Percentiles rank a stretch among this genome's conserved stretches.
Conservation (phyloP, 768 basidiomycete genomes). For the Macrolepiota dolichaula region DNA sequence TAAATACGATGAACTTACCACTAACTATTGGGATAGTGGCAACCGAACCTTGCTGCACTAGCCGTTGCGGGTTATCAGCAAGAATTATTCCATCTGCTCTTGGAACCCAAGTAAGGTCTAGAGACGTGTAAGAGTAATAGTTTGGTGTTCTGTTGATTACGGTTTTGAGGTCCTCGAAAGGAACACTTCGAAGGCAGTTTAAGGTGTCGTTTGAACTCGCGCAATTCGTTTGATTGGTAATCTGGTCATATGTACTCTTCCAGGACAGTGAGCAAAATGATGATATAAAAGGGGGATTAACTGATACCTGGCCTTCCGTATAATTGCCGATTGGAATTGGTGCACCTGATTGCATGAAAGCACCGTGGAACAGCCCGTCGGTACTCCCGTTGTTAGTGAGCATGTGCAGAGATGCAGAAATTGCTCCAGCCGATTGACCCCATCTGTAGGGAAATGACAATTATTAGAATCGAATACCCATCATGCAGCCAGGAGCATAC, state of each 20-base stretch:
- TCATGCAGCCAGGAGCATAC: constrained; percentile 18
- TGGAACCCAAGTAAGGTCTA: constrained; percentile 42
- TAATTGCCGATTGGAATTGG: constrained; percentile 29
- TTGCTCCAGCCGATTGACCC: constrained; percentile 56
- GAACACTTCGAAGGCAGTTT: constrained; percentile 36
- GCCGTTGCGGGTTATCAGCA: constrained; percentile 35
- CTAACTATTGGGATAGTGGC: constrained; percentile 47
- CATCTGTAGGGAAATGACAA: constrained; percentile 24
- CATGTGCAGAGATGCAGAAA: constrained; percentile 41
- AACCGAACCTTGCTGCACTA: constrained; percentile 40
- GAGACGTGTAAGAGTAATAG: constrained; percentile 30
- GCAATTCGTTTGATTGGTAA: constrained; percentile 38
- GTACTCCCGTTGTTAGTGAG: constrained; percentile 34
- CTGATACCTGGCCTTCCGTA: constrained; percentile 25
- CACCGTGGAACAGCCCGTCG: constrained; percentile 38
- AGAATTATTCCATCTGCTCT: constrained; percentile 50
- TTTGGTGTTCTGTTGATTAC: constrained; percentile 27
- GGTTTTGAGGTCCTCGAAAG: constrained; percentile 24
- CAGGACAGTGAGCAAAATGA: not conserved
- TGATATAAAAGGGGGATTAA: not conserved
- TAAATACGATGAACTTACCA: too few relatives aligned
- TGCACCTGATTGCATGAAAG: constrained; percentile 42
- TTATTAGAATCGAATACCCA: not conserved
- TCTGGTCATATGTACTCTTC: constrained; percentile 32
- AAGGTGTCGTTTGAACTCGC: constrained; percentile 30